These are phyloP conservation scores for Plasmodium adleri DNA, from an alignment of 169 alveolate genomes.

Conservation along the genomic window DNA sequence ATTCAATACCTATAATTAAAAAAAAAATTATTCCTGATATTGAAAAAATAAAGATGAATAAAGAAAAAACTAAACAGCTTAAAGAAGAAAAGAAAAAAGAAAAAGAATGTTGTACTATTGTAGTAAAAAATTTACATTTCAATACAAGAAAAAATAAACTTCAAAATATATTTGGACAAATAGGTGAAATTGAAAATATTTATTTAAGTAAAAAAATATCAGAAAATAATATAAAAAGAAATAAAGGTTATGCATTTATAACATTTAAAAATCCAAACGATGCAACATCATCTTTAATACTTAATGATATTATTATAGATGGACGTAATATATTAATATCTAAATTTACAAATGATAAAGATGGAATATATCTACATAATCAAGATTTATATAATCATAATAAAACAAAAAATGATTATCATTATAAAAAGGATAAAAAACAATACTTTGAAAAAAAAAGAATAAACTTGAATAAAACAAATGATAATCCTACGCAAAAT, in stretches of 20 bases:
- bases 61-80: constrained; percentile 56
- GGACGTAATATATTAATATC: constrained; percentile 76
- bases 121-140: constrained; percentile 69
- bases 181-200: constrained; percentile 72
- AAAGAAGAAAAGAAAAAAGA: constrained; percentile 54
- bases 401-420: constrained; percentile 6
- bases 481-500: background rate
- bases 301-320: constrained; percentile 61
- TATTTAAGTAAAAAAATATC: constrained; percentile 66
- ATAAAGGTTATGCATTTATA: constrained; percentile 79
- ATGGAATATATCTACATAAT: background rate
- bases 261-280: constrained; percentile 65
- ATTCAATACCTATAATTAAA: constrained; percentile 76
- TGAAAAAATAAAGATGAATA: constrained; percentile 76
- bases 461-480: constrained; percentile 24
- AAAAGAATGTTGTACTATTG: constrained; percentile 54
- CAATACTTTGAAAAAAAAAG: constrained; percentile 31
- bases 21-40: constrained; percentile 78
- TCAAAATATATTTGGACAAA: constrained; percentile 43
- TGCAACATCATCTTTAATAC: constrained; percentile 73
- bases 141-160: constrained; percentile 65
- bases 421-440: constrained; percentile 34
- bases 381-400: background rate
- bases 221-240: constrained; percentile 65
- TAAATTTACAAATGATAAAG: constrained; percentile 12